These are phyloP conservation scores for Colletotrichum sp. DNA, from an alignment of 2,329 filamentous ascomycete species.

Conservation along the genomic window DNA sequence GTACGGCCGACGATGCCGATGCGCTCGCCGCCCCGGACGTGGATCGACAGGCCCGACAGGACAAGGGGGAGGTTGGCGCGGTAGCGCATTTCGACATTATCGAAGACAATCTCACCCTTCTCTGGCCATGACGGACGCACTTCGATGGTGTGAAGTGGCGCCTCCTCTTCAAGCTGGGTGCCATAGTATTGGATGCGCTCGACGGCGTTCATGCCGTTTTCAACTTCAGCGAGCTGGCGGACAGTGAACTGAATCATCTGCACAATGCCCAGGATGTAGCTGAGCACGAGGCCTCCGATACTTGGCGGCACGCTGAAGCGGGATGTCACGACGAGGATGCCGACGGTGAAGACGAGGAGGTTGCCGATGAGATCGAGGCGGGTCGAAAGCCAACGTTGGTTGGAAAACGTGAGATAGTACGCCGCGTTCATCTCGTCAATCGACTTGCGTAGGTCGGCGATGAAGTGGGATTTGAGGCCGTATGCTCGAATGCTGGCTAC, in stretches of 20 bases:
- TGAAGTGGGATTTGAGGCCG: slow-evolving; percentile 79
- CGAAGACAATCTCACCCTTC: slow-evolving; percentile 79
- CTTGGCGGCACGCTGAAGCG: slow-evolving; percentile 85
- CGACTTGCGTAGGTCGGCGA: slow-evolving; percentile 68
- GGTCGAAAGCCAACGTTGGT: slow-evolving; percentile 90
- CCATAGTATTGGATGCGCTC: slow-evolving; percentile 93
- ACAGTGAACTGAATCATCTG: slow-evolving; percentile 97
- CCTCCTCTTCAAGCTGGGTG: slow-evolving; percentile 85
- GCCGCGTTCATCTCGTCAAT: slow-evolving; percentile 94
- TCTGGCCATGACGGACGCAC: slow-evolving; percentile 83
- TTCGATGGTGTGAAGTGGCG: slow-evolving; percentile 77
- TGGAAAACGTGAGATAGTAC: slow-evolving; percentile 94
- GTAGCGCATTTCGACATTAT: slow-evolving; percentile 81
- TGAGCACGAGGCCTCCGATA: slow-evolving; percentile 86
- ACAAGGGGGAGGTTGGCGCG: slow-evolving; percentile 75
- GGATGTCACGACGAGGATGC: slow-evolving; percentile 90
- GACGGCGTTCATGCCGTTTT: slow-evolving; percentile 98
- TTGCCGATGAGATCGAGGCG: slow-evolving; percentile 87
- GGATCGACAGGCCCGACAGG: slow-evolving; percentile 72
- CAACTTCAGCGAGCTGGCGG: slow-evolving; percentile 90
- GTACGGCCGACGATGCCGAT: slow-evolving; percentile 84
- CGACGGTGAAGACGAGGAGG: slow-evolving; percentile 83
- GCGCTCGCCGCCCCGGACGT: slow-evolving; percentile 76
- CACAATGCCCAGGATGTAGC: slow-evolving; percentile 91
- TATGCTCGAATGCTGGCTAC: slow-evolving; percentile 90